phyloP scores from a whole-genome alignment of 176 grass and related monocot genomes.

The Secale cereale region DNA sequence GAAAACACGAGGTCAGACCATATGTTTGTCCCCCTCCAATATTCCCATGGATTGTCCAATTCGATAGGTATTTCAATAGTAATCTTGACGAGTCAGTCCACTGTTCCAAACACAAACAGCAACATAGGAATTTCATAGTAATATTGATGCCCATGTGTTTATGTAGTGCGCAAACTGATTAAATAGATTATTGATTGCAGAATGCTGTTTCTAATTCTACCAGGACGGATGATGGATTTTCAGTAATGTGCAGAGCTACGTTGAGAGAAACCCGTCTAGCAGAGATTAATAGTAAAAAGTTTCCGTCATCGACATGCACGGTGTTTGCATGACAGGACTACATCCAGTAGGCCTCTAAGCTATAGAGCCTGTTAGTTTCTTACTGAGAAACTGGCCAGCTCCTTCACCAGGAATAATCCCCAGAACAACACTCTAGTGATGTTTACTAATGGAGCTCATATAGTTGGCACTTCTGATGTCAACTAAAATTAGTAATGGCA shows the following conservation, averaged over 20 bases:
- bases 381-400: background rate
- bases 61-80: too few relatives aligned
- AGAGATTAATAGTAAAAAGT: background rate
- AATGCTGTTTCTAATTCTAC: background rate
- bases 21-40: too few relatives aligned
- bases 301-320: background rate
- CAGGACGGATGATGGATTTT: background rate
- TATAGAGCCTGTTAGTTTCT: background rate
- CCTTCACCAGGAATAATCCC: background rate
- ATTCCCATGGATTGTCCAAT: too few relatives aligned
- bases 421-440: background rate
- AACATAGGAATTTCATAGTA: too few relatives aligned
- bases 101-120: too few relatives aligned
- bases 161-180: background rate
- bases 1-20: too few relatives aligned
- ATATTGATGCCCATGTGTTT: background rate
- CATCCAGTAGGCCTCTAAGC: background rate
- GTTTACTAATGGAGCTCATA: background rate
- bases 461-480: background rate
- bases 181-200: background rate
- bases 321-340: background rate
- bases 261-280: background rate
- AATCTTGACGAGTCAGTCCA: too few relatives aligned
- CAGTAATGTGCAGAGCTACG: background rate
- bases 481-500: background rate